phyloP scores from a whole-genome alignment of 306 rosid genomes.

The Gleditsia sinensis region DNA sequence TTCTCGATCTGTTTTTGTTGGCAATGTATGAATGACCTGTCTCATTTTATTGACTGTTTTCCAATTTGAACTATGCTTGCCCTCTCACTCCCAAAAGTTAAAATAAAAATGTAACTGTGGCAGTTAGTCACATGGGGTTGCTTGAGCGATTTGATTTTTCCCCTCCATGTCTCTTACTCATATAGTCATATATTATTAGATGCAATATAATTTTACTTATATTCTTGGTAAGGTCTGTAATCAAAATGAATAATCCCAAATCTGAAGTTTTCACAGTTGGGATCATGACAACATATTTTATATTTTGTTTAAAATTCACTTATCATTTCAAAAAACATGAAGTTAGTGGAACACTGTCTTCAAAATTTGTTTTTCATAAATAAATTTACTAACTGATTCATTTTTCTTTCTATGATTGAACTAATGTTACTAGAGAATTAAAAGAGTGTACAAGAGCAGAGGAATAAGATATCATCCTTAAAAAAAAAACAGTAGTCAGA shows the following conservation, averaged over 20 bases:
- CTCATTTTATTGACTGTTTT: not conserved
- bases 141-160: not conserved
- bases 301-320: not conserved
- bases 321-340: not conserved
- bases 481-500: no score
- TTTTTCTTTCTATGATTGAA: no score
- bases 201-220: not conserved
- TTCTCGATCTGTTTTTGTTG: conserved; percentile 85
- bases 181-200: not conserved
- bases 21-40: conserved; percentile 73
- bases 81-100: not conserved
- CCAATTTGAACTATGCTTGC: not conserved
- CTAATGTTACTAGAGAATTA: no score
- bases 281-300: not conserved
- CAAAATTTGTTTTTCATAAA: no score
- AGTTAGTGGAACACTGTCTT: no score
- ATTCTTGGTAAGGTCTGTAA: not conserved
- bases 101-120: not conserved
- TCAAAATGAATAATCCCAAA: not conserved
- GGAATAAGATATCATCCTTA: no score
- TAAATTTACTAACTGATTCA: no score
- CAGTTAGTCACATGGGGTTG: not conserved
- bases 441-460: no score
- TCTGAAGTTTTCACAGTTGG: not conserved
- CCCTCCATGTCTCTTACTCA: not conserved